Conservation (phyloP, 2,329 filamentous ascomycete species). For the Botrytis pseudocinerea region DNA sequence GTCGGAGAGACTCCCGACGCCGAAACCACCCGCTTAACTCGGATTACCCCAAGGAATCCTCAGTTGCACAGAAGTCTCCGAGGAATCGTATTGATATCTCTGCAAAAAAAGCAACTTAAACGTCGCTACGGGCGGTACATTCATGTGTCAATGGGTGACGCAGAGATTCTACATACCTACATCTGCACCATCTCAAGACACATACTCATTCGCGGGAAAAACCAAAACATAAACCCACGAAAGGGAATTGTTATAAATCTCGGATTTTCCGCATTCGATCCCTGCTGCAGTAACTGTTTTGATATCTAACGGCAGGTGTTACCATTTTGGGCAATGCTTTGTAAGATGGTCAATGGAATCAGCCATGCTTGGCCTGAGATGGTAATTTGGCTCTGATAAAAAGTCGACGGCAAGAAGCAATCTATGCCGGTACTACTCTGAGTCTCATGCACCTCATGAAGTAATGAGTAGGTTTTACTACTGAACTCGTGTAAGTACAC, state of each 20-base stretch:
- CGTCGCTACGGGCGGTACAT: neutral
- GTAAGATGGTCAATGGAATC: neutral
- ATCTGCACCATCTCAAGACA: neutral
- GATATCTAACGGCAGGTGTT: constrained; percentile 1
- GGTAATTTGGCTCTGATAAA: constrained; percentile 3
- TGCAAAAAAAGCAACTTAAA: neutral
- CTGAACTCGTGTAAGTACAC: neutral
- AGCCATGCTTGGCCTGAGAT: neutral
- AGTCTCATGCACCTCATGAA: neutral
- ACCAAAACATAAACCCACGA: neutral
- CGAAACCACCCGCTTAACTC: neutral
- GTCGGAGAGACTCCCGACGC: constrained; percentile 13
- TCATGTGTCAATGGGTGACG: neutral
- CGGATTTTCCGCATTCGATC: neutral
- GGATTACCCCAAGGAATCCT: neutral
- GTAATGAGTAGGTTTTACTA: neutral
- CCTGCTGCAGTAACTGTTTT: neutral
- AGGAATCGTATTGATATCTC: neutral
- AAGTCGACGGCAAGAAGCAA: neutral
- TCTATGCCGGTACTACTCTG: neutral
- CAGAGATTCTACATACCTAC: neutral
- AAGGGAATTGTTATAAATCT: neutral
- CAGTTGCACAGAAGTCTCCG: constrained; percentile 2
- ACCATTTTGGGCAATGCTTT: neutral
- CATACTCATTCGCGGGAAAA: neutral